Evolutionary conservation across 2,329 filamentous ascomycete genomes (phyloP).

Genomic region (Colletotrichum tropicale): DNA sequence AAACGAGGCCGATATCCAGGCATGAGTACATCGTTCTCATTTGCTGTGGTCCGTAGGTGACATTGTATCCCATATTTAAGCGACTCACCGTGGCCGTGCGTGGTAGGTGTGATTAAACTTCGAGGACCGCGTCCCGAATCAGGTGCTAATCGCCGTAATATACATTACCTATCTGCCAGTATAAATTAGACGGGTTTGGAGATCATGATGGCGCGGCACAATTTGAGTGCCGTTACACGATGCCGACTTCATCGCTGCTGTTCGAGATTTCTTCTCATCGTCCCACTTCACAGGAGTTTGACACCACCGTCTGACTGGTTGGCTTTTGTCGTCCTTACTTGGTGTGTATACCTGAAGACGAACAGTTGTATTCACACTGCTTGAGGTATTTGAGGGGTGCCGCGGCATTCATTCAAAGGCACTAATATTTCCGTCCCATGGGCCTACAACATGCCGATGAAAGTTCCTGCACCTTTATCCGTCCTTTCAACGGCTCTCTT

Average conservation of each 20-base stretch:
- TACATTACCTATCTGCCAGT: accelerated
- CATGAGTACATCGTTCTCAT: too few relatives aligned
- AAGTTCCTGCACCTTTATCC: accelerated
- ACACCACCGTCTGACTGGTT: accelerated
- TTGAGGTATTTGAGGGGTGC: too few relatives aligned
- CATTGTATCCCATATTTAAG: too few relatives aligned
- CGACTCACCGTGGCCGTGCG: too few relatives aligned
- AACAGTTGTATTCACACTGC: neutral
- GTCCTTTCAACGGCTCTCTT: neutral
- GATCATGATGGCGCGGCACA: neutral
- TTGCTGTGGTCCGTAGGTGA: too few relatives aligned
- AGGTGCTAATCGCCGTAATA: neutral
- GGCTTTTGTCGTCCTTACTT: neutral
- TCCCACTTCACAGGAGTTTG: accelerated
- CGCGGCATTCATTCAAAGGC: neutral
- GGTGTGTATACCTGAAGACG: neutral
- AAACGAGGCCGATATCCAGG: too few relatives aligned
- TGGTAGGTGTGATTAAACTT: too few relatives aligned
- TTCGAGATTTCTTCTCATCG: too few relatives aligned
- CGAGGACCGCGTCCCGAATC: neutral
- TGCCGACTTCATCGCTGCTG: too few relatives aligned
- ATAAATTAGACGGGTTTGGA: neutral
- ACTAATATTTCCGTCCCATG: neutral
- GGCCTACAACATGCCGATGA: neutral
- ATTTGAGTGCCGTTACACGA: too few relatives aligned